Base-by-base conservation (phyloP, 345 rosid species). In the Fremontodendron californicum region DNA sequence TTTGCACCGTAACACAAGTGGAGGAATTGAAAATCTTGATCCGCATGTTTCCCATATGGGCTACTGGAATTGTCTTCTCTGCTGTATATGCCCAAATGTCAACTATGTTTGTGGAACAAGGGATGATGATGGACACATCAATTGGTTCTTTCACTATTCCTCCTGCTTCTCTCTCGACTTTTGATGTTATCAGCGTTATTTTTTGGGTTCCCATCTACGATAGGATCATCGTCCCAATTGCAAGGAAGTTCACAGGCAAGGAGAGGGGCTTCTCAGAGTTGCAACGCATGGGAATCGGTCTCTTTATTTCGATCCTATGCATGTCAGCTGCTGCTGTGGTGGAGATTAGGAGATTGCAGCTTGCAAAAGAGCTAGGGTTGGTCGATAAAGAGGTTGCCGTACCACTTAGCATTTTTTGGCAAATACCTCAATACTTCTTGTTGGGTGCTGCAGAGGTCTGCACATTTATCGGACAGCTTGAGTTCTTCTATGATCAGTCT, bases 101-200 rank as follows among this genome's bases (percentile, higher is more conserved):
- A n/a, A n/a, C n/a, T n/a, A n/a, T n/a, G n/a, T 94, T 91, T 62
- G 97, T 94, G 55, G 97, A 94, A 79, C 97, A 94, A 83, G 98
- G 97, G 57, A 88, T 85, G 87, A 80, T 87, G 84, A 94, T 94
- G 98, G 82, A 94, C 83, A 86, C 92, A 43, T 86, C 81, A 3
- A 73, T 93, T 1, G 98, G 98, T 57, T 90, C 98, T 1, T 91
- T 94, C 80, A 79, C 86, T 55, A 85, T 94, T 77, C 97, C 98
- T 77, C 90, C 98, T 0, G 98, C 98, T 0, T 87, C 98, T 7
- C 89, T 94, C 4, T 93, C 95, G 10, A 85, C 86, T 21, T 91
- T 91, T 3, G 97, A 94, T 74, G 87, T 90, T 1, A 85, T 91
- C 74, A 86, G 95, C 10, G 98, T 94, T 27, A 86, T 94, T 73